phyloP scores from a whole-genome alignment of 148 eudicot species.

The Chenopodium quinoa region DNA sequence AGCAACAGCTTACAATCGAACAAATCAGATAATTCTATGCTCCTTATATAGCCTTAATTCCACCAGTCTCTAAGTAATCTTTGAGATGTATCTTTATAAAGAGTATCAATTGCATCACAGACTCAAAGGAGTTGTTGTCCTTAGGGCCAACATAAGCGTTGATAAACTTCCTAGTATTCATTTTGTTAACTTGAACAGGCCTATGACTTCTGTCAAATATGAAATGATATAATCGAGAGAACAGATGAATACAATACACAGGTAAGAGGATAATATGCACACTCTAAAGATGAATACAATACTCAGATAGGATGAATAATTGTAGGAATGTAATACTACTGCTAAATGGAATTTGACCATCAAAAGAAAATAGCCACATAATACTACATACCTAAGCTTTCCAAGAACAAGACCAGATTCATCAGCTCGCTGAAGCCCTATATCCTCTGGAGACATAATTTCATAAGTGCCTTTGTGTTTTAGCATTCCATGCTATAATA shows the following conservation, averaged over 20 bases:
- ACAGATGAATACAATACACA: neutral
- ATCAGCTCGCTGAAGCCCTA: slow-evolving; percentile 79
- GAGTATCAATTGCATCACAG: neutral
- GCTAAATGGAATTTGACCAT: neutral
- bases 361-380: neutral
- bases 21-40: neutral
- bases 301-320: neutral
- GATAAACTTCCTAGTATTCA: neutral
- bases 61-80: neutral
- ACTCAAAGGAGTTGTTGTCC: neutral
- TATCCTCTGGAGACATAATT: slow-evolving; percentile 92
- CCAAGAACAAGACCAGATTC: slow-evolving; percentile 97
- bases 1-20: neutral
- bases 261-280: neutral
- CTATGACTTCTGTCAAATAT: neutral
- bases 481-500: slow-evolving; percentile 87
- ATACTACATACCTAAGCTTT: slow-evolving; percentile 67
- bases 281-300: neutral
- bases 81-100: neutral
- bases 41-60: neutral
- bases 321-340: neutral
- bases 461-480: slow-evolving; percentile 87
- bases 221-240: neutral
- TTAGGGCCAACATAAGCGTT: neutral
- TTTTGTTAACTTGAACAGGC: neutral